Evolutionary conservation across 2,329 filamentous ascomycete genomes (phyloP).

Genomic region (Seiridium cupressi): DNA sequence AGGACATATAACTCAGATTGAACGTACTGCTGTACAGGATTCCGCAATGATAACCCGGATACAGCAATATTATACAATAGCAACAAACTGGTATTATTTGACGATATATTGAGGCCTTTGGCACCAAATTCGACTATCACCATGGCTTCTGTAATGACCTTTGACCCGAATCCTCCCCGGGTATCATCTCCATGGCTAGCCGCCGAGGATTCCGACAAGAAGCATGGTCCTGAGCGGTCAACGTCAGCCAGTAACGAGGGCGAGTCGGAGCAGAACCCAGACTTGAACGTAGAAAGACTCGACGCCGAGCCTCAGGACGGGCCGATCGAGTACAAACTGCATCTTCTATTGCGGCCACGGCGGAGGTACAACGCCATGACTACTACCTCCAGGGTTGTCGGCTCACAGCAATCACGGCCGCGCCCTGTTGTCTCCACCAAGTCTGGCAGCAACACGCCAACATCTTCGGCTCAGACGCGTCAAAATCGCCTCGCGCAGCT

Average conservation of each 20-base stretch:
- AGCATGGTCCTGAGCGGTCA: slow-evolving; percentile 23
- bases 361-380: slow-evolving; percentile 71
- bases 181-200: slow-evolving; percentile 89
- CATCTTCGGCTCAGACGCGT: slow-evolving; percentile 63
- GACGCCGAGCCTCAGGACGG: slow-evolving; percentile 92
- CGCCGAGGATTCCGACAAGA: slow-evolving; percentile 44
- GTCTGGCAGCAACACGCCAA: slow-evolving; percentile 16
- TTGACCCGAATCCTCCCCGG: slow-evolving; percentile 80
- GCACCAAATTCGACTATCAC: background rate
- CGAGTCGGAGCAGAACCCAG: slow-evolving; percentile 23
- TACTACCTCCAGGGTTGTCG: slow-evolving; percentile 44
- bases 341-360: slow-evolving; percentile 78
- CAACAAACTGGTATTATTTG: slow-evolving; percentile 12
- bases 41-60: slow-evolving; percentile 39
- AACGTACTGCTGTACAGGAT: slow-evolving; percentile 17
- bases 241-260: slow-evolving; percentile 30
- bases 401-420: slow-evolving; percentile 27
- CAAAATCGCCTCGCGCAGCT: slow-evolving; percentile 86
- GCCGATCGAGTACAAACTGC: slow-evolving; percentile 94
- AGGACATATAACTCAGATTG: background rate
- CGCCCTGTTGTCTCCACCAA: slow-evolving; percentile 25
- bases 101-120: background rate
- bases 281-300: slow-evolving; percentile 58
- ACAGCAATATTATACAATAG: slow-evolving; percentile 27
- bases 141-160: slow-evolving; percentile 97